phyloP scores from a whole-genome alignment of 495 filamentous ascomycete species.

The Trichoderma gamsii region DNA sequence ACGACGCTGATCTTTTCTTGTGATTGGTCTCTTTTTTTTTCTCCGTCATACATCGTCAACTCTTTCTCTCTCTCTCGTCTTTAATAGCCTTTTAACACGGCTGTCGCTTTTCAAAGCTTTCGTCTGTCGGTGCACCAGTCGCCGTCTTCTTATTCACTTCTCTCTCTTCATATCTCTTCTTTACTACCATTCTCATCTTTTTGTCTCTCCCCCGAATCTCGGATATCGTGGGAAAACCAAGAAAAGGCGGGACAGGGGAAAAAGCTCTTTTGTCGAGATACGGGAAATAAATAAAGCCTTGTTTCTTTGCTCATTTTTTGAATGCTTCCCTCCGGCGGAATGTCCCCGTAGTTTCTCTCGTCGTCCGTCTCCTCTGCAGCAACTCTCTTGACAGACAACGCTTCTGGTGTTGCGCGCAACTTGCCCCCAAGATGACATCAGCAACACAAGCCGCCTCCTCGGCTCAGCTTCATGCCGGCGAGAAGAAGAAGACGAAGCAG shows the following conservation, averaged over 20 bases:
- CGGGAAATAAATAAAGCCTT: background rate
- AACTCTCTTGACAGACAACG: background rate
- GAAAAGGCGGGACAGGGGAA: background rate
- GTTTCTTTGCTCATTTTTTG: background rate
- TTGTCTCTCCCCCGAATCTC: background rate
- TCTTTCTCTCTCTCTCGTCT: no score
- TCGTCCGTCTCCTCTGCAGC: background rate
- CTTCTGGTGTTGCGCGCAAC: background rate
- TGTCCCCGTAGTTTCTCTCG: background rate
- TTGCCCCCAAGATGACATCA: conserved; percentile 8
- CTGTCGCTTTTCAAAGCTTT: no score
- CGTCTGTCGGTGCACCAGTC: background rate
- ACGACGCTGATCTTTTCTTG: no score
- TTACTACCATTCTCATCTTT: background rate
- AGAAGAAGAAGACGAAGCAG: conserved; percentile 24
- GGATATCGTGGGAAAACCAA: background rate
- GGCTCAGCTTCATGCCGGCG: conserved; percentile 16
- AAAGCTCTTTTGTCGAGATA: background rate
- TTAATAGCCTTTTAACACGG: no score
- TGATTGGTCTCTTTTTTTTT: no score
- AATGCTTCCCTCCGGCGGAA: background rate
- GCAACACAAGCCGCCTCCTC: conserved; percentile 9
- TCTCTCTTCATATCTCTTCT: background rate
- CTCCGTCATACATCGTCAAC: no score
- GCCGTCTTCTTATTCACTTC: background rate